Evolutionary conservation across 2,329 filamentous ascomycete genomes (phyloP).

Genomic region (Zarea fungicola): DNA sequence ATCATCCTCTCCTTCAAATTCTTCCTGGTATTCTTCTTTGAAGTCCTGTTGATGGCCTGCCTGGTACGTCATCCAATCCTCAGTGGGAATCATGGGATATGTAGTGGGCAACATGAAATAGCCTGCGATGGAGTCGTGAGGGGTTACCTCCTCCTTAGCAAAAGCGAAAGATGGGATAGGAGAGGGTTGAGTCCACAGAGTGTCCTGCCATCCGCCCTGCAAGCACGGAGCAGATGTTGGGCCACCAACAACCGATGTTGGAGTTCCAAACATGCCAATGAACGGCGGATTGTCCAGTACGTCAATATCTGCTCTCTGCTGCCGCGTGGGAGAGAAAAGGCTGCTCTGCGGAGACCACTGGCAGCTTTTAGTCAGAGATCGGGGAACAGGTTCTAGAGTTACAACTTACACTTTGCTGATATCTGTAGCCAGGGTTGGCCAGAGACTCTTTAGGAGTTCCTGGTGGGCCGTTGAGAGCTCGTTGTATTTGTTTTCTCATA

Average conservation of each 20-base stretch:
- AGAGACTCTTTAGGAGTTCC: slow-evolving; percentile 7
- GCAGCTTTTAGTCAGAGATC: background rate
- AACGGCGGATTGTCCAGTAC: slow-evolving; percentile 5
- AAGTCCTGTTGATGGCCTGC: too few relatives aligned
- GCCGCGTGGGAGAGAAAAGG: slow-evolving; percentile 1
- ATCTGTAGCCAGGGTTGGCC: background rate
- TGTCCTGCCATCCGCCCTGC: background rate
- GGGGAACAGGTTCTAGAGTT: too few relatives aligned
- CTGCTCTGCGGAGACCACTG: slow-evolving; percentile 11
- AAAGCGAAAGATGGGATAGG: slow-evolving; percentile 4
- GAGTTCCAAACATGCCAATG: slow-evolving; percentile 8
- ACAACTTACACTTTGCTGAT: slow-evolving; percentile 10
- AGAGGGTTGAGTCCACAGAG: background rate
- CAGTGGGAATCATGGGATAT: slow-evolving; percentile 5
- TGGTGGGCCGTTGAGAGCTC: background rate
- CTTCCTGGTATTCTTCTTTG: too few relatives aligned
- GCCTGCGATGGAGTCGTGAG: background rate
- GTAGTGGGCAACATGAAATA: slow-evolving; percentile 4
- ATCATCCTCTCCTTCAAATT: background rate
- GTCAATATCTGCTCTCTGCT: slow-evolving; percentile 4
- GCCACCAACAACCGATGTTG: background rate
- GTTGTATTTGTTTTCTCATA: background rate
- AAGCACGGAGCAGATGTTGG: background rate
- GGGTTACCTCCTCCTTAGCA: background rate
- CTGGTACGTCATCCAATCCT: too few relatives aligned